Percentiles rank a stretch among this genome's conserved stretches.
These are phyloP conservation scores for Leonotis leonurus DNA, from an alignment of 257 asterid species.

Conservation along the genomic window DNA sequence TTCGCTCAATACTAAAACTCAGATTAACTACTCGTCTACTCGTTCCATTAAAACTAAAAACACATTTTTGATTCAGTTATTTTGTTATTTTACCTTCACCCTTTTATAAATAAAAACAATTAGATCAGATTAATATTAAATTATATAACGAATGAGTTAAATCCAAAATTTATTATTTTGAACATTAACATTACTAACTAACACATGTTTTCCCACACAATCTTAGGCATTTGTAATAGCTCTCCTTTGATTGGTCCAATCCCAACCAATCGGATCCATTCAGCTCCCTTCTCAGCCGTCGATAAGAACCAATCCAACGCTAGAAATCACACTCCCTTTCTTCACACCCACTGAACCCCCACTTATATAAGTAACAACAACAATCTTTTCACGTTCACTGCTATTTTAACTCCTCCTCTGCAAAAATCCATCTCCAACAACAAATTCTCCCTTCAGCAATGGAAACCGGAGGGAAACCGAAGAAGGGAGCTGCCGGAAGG, in stretches of 20 bases:
- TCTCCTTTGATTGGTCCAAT: slow-evolving; percentile 16
- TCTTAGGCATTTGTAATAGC: background rate
- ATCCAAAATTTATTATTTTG: too few species aligned
- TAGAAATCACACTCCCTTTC: background rate
- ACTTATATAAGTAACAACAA: slow-evolving; percentile 16
- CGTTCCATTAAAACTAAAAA: too few species aligned
- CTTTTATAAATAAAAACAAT: too few species aligned
- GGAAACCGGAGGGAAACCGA: slow-evolving; percentile 25
- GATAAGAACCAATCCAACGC: slow-evolving; percentile 23
- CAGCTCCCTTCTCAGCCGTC: background rate
- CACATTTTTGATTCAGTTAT: too few species aligned
- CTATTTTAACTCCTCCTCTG: background rate
- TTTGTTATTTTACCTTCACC: too few species aligned
- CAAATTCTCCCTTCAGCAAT: background rate
- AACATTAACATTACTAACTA: too few species aligned
- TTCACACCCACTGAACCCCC: background rate
- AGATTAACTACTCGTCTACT: too few species aligned
- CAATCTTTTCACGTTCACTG: background rate
- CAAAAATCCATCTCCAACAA: background rate
- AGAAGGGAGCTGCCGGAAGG: slow-evolving; percentile 53
- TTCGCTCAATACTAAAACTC: too few species aligned
- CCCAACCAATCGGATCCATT: slow-evolving; percentile 19
- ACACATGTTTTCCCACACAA: background rate
- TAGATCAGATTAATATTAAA: too few species aligned
- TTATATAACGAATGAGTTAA: too few species aligned